Evolutionary conservation across 768 basidiomycete species (phyloP), one percentile per base, ranked within the genome.

Genomic region (Mycena rosella): DNA sequence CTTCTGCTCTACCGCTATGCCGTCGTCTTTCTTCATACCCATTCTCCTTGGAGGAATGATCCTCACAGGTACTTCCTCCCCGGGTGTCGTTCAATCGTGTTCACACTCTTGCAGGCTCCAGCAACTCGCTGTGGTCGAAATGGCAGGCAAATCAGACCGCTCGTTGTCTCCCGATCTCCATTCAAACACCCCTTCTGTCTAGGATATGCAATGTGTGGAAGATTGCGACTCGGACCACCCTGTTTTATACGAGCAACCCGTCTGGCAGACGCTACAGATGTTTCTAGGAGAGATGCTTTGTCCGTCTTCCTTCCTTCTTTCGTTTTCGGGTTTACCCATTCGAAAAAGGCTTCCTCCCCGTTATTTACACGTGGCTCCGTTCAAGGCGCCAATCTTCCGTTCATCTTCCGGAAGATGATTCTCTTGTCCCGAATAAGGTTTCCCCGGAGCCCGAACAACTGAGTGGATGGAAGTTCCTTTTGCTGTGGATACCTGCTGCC

Each of bases 151-250:
- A 84, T 32, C 59, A 26, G 59, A 36, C 40, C 42, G 63, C 30
- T 27, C 40, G 10, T 14, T 27, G n/a, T n/a, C n/a, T 57, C 14
- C 60, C 54, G 49, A 49, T 48, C 48, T 53, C 34, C 38, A 34
- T 58, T 65, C 55, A 66, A 65, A 52, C 30, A 60, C 17, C 45
- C 22, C 38, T 27, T 53, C 3, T 15, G 14, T 56, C 15, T 67
- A 93, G 91, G 97, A 99, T 78, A 97, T 98, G 94, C 95, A 98
- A 89, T 99, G 97, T 76, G 96, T 98, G 48, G 95, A 95, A 85
- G 93, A 96, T 78, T 99, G 97, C 78, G 82, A 94, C 78, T 86
- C 90, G 2, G 68, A 74, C 4, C 82, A 83, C 38, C 89, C 87
- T 60, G 85, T 96, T 54, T 86, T 94, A 32, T 99, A 93, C 77